Base-by-base conservation (phyloP, 2,329 filamentous ascomycete species). In the Colletotrichum higginsianum region DNA sequence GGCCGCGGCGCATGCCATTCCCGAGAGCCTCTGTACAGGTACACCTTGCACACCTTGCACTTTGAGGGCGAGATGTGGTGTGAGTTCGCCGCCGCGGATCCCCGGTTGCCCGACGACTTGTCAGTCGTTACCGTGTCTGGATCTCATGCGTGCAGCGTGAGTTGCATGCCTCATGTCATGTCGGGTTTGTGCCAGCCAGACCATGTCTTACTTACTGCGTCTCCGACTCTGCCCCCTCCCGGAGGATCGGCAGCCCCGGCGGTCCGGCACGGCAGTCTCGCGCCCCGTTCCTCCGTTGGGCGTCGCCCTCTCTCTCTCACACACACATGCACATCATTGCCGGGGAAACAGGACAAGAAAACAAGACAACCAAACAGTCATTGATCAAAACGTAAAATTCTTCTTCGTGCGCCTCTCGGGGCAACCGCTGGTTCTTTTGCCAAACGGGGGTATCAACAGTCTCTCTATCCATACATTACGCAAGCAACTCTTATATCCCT, bases 361-460 rank as follows among this genome's bases (percentile, higher is more conserved):
- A 44, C 30, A 12, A 5, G 15, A 15, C 30, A 49, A 42, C 8
- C 23, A 12, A 13, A 18, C 26, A 12, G 23, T 44, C 21, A 40
- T n/a, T 53, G 23, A 42, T 26, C n/a, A 30, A 47, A 15, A 63
- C 35, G 11, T 3, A 11, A 44, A 42, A 9, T 44, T 53, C 5
- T 44, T 44, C 12, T 30, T 30, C 30, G 30, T 30, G 38, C 30
- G 47, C 38, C 49, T 63, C 35, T 16, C 15, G 8, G 46, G 46
- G n/a, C 30, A 38, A 40, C 58, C 58, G 30, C 58, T 50, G 30
- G 30, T n/a, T n/a, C 26, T 15, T 26, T 11, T 30, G 16, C 23
- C 26, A 44, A 13, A 15, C 30, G 30, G 60, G 60, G 60, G 60
- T 62, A 62, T 62, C 60, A 62, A 62, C 21, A 42, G 47, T 53